Conservation (phyloP, 768 basidiomycete species). For the Gloeophyllum trabeum region DNA sequence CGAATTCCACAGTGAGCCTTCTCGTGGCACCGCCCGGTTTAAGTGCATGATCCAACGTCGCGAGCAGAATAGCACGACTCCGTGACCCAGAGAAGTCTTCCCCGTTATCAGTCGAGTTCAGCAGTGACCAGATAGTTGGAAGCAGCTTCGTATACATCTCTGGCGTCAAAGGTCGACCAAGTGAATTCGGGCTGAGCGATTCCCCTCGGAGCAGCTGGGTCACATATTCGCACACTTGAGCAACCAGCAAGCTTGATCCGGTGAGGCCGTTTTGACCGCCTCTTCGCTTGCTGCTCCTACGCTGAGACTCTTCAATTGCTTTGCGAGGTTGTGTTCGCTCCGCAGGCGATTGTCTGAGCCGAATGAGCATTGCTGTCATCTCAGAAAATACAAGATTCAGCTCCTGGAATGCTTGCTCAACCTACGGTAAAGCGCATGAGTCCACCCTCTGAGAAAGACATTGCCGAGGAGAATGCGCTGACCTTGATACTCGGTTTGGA, state of each 20-base stretch:
- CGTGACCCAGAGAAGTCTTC: conserved; percentile 8
- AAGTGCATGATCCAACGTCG: conserved; percentile 56
- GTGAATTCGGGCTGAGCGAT: conserved; percentile 3
- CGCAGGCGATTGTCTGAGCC: conserved; percentile 13
- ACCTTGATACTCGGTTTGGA: conserved; percentile 49
- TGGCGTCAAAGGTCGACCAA: conserved; percentile 38
- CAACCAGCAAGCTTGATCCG: conserved; percentile 27
- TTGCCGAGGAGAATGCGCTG: conserved; percentile 1
- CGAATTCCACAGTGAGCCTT: conserved; percentile 59
- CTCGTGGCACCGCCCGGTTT: conserved; percentile 58
- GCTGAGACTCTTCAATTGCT: too few relatives aligned
- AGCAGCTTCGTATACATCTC: conserved; percentile 54
- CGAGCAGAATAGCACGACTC: conserved; percentile 29
- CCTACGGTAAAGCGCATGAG: conserved; percentile 24
- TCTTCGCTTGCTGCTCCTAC: too few relatives aligned
- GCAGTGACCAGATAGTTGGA: conserved; percentile 70
- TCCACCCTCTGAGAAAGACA: conserved; percentile 2
- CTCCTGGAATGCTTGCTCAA: conserved; percentile 55
- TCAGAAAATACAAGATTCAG: conserved; percentile 75
- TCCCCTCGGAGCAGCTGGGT: conserved; percentile 44
- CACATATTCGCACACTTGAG: conserved; percentile 51
- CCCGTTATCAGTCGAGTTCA: conserved; percentile 33
- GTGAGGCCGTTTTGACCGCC: conserved; percentile 7
- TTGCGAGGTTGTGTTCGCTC: too few relatives aligned
- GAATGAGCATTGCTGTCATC: conserved; percentile 51